Base-by-base conservation (phyloP, 2,329 filamentous ascomycete species). In the Pseudopyrenochaeta lycopersici region DNA sequence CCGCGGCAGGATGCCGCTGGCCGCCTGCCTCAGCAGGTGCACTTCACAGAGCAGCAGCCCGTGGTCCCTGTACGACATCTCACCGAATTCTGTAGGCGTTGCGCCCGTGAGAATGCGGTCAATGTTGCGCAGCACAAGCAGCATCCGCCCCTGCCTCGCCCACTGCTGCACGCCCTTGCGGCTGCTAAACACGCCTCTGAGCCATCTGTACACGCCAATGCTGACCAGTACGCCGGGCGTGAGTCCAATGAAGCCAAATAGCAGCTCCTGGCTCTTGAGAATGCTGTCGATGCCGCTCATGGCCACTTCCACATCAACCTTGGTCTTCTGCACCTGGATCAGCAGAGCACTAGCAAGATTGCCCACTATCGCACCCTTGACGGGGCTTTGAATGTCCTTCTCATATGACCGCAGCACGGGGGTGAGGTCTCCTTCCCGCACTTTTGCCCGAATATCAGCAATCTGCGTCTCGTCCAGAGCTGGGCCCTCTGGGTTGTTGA, bases 241-340 rank as follows among this genome's bases (percentile, higher is more conserved):
- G 21, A 99, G 81, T 5, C 93, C 93, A 32, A 99, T 89, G 70
- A 99, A 97, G n/a, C 84, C 95, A 78, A 99, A 99, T 20, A 99
- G 91, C 42, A 99, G 84, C 73, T 99, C 94, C 72, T 99, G 95
- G 69, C 93, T 97, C 79, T 95, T 97, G 52, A 99, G 83, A 29
- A 99, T 84, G 30, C 92, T 87, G 80, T 99, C 94, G 62, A 99
- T 99, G 15, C 95, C 95, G 54, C 90, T 92, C 79, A 99, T 93
- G 12, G 95, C 95, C 56, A 98, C 88, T 76, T 99, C 95, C 11
- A 99, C 88, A 70, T 99, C 95, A 7, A 99, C 95, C 80, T 99
- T 99, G 18, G 95, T 98, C 82, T 99, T 99, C 71, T 99, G 95
- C 32, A 99, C 89, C 72, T 99, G 95, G 49, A 99, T 98, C 39